Conservation (phyloP, 345 rosid species). For the Sonneratia alba region DNA sequence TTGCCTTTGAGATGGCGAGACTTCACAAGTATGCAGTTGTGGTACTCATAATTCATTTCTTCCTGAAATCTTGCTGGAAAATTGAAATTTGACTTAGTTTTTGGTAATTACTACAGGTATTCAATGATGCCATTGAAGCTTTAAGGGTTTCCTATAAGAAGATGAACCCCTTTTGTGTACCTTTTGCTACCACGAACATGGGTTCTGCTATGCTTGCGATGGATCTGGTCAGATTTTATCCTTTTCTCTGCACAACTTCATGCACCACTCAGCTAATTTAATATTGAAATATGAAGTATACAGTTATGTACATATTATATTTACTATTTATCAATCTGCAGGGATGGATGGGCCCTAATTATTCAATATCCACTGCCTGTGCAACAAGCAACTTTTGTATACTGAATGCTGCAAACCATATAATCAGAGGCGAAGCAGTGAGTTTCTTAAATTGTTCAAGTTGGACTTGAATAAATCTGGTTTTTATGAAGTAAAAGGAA, state of each 20-base stretch:
- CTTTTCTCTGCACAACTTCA: not conserved
- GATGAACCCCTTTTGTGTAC: slow-evolving; percentile 46
- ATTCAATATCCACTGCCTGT: slow-evolving; percentile 53
- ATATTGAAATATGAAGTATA: not conserved
- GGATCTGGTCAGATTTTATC: slow-evolving; percentile 31
- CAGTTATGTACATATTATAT: not conserved
- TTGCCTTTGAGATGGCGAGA: not conserved
- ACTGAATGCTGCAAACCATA: slow-evolving; percentile 50
- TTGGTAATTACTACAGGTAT: slow-evolving; percentile 21
- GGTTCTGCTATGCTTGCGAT: slow-evolving; percentile 51
- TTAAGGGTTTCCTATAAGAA: slow-evolving; percentile 35
- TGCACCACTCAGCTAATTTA: not conserved
- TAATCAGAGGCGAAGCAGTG: slow-evolving; percentile 49
- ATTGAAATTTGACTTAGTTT: not conserved
- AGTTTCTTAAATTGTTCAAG: slow-evolving; percentile 11
- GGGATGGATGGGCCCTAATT: slow-evolving; percentile 75
- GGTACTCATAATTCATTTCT: not conserved
- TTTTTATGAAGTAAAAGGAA: not conserved
- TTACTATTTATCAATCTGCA: slow-evolving; percentile 12
- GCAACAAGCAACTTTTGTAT: slow-evolving; percentile 57
- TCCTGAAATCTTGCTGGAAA: not conserved
- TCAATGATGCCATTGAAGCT: slow-evolving; percentile 40
- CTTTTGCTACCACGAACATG: slow-evolving; percentile 48
- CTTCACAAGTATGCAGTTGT: not conserved
- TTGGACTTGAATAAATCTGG: slow-evolving; percentile 1